Conservation (phyloP, 306 rosid genomes). For the Quercus robur region DNA sequence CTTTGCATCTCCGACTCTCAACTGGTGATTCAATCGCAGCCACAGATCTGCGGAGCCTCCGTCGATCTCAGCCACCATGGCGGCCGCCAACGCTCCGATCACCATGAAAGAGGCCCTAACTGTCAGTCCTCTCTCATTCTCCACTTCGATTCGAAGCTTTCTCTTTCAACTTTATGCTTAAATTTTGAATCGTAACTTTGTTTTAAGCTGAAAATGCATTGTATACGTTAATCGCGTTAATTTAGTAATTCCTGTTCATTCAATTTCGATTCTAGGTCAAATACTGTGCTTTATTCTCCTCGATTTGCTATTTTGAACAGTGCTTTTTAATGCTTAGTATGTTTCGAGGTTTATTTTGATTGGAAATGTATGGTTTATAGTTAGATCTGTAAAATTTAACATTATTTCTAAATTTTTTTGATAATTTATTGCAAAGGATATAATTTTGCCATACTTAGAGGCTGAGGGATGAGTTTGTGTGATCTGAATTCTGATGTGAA, state of each 20-base stretch:
- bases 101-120: conserved; percentile 93
- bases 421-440: neutral
- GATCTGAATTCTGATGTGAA: conserved; percentile 33
- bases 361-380: conserved; percentile 17
- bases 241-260: conserved; percentile 2
- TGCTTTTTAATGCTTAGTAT: conserved; percentile 16
- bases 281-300: conserved; percentile 7
- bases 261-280: conserved; percentile 16
- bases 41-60: conserved; percentile 42
- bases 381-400: conserved; percentile 33
- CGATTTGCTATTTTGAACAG: conserved; percentile 5
- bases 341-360: conserved; percentile 40
- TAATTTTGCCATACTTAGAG: neutral
- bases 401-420: conserved; percentile 9
- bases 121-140: conserved; percentile 41
- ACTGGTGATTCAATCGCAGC: conserved; percentile 26
- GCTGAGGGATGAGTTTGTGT: conserved; percentile 27
- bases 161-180: conserved; percentile 17
- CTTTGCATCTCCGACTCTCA: conserved; percentile 29
- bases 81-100: conserved; percentile 98
- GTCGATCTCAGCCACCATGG: conserved; percentile 73
- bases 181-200: conserved; percentile 18
- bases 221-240: neutral
- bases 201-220: neutral
- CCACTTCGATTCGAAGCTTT: neutral